A percentile compares a stretch with the other conserved stretches of the same genome.
phyloP scores from a whole-genome alignment of 2,329 filamentous ascomycete genomes.

The Pyrenochaeta sp. region DNA sequence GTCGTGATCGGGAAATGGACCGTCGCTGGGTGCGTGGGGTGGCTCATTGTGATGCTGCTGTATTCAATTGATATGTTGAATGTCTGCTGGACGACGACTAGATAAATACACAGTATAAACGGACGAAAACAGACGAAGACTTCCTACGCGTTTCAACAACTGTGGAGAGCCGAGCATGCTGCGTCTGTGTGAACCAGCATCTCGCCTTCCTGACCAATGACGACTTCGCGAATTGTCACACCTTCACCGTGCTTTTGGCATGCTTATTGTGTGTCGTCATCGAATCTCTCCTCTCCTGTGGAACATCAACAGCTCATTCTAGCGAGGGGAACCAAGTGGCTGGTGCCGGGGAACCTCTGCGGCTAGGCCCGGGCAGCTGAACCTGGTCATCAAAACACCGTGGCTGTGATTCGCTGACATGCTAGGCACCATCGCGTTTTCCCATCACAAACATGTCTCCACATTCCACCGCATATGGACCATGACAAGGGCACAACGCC shows the following conservation, averaged over 20 bases:
- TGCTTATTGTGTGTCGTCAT: constrained; percentile 8
- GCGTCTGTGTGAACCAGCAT: neutral
- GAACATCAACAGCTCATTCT: neutral
- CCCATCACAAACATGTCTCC: constrained; percentile 3
- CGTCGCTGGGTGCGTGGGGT: constrained; percentile 56
- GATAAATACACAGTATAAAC: neutral
- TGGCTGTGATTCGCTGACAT: constrained; percentile 13
- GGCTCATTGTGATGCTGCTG: constrained; percentile 34
- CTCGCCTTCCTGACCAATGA: constrained; percentile 1
- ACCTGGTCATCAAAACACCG: neutral
- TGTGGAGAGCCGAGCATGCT: constrained; percentile 17
- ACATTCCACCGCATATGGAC: constrained; percentile 10
- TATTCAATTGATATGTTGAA: neutral
- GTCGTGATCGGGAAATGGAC: constrained; percentile 60
- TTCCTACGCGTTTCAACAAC: neutral
- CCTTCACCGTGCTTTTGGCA: neutral
- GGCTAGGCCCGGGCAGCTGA: constrained; percentile 3
- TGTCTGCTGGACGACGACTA: constrained; percentile 2
- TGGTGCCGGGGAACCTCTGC: neutral
- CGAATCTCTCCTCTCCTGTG: neutral
- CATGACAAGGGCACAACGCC: constrained; percentile 28
- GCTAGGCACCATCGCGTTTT: neutral
- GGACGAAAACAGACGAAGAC: neutral
- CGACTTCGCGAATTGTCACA: neutral
- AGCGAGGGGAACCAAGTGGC: neutral